phyloP scores from a whole-genome alignment of 306 rosid species.

The Biancaea sappan region DNA sequence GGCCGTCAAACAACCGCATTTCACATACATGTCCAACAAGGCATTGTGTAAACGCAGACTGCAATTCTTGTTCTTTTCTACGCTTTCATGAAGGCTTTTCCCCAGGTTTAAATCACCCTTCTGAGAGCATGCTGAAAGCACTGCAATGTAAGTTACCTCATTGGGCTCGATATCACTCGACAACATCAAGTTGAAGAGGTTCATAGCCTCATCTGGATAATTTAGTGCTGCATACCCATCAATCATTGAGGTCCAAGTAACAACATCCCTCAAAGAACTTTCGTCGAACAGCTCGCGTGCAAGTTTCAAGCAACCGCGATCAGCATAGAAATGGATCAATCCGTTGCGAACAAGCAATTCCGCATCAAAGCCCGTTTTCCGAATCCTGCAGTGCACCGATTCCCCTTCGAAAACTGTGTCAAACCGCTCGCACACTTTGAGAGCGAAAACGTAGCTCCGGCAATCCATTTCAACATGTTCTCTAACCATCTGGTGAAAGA shows the following conservation, averaged over 20 bases:
- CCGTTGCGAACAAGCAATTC: slow-evolving; percentile 69
- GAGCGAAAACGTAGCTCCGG: slow-evolving; percentile 59
- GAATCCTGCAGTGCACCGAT: slow-evolving; percentile 48
- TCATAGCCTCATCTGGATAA: slow-evolving; percentile 54
- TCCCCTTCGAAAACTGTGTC: slow-evolving; percentile 32
- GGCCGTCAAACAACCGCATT: slow-evolving; percentile 49
- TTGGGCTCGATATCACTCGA: slow-evolving; percentile 62
- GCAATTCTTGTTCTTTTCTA: slow-evolving; percentile 30
- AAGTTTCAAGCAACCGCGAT: slow-evolving; percentile 39
- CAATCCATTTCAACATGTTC: slow-evolving; percentile 44
- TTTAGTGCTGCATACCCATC: slow-evolving; percentile 55
- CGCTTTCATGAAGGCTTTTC: slow-evolving; percentile 41
- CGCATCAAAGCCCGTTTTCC: slow-evolving; percentile 60
- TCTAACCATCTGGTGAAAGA: slow-evolving; percentile 50
- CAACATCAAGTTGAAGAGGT: slow-evolving; percentile 57
- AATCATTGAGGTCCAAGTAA: slow-evolving; percentile 87
- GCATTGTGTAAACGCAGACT: slow-evolving; percentile 62
- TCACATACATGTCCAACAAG: slow-evolving; percentile 70
- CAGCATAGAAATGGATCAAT: slow-evolving; percentile 51
- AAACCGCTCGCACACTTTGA: slow-evolving; percentile 57
- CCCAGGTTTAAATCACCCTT: slow-evolving; percentile 54
- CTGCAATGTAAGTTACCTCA: slow-evolving; percentile 67
- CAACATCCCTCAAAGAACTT: slow-evolving; percentile 62
- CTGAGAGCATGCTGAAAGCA: slow-evolving; percentile 58
- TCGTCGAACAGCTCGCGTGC: slow-evolving; percentile 73